Conservation (phyloP, 495 filamentous ascomycete genomes). For the Darksidea phi region DNA sequence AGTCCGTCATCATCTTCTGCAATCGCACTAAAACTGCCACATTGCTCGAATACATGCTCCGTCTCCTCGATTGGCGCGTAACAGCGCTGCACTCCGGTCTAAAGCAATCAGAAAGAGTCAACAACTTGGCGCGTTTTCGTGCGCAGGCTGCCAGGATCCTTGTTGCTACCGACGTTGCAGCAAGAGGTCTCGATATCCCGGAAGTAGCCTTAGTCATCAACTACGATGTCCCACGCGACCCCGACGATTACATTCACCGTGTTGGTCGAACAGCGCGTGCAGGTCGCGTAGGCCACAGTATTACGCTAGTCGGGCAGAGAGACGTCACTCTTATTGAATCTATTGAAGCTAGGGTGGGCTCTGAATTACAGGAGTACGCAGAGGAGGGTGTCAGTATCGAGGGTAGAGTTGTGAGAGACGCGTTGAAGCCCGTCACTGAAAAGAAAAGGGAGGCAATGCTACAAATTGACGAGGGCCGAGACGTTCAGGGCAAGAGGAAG, state of each 20-base stretch:
- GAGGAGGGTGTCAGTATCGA: slow-evolving; percentile 92
- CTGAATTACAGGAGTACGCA: slow-evolving; percentile 74
- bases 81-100: slow-evolving; percentile 86
- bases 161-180: slow-evolving; percentile 92
- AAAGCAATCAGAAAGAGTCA: slow-evolving; percentile 74
- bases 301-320: slow-evolving; percentile 88
- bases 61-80: slow-evolving; percentile 81
- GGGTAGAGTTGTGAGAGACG: slow-evolving; percentile 75
- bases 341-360: slow-evolving; percentile 80
- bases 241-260: slow-evolving; percentile 96
- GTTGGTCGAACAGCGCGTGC: slow-evolving; percentile 94
- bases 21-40: slow-evolving; percentile 89
- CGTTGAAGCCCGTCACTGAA: slow-evolving; percentile 82
- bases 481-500: slow-evolving; percentile 76
- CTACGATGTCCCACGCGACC: slow-evolving; percentile 90
- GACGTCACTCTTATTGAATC: slow-evolving; percentile 83
- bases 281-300: slow-evolving; percentile 72
- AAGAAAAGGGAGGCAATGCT: slow-evolving; percentile 87
- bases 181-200: slow-evolving; percentile 94
- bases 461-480: slow-evolving; percentile 87
- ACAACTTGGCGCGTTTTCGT: slow-evolving; percentile 87
- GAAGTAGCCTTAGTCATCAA: slow-evolving; percentile 88
- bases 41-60: slow-evolving; percentile 79
- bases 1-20: slow-evolving; percentile 86
- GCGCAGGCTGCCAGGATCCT: slow-evolving; percentile 87